Evolutionary conservation across 177 flowering plant species (phyloP).

Genomic region (Telopea speciosissima): DNA sequence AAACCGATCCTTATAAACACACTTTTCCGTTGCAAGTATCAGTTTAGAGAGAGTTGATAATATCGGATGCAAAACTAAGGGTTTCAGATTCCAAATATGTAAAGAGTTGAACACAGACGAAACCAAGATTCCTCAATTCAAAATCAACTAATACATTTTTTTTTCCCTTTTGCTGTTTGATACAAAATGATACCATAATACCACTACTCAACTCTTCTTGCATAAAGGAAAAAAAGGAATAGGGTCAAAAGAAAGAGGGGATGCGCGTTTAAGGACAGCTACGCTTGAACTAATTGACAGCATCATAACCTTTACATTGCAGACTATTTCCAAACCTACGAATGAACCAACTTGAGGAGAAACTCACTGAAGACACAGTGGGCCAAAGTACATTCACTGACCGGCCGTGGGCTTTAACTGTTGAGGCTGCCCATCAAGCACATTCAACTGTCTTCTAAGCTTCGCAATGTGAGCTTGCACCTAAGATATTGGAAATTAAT

Average conservation of each 20-base stretch:
- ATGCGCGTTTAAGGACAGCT: neutral
- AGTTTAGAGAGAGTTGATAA: neutral
- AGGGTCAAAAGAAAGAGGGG: neutral
- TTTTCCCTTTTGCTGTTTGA: neutral
- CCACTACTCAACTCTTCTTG: neutral
- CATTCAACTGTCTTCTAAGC: slow-evolving; percentile 33
- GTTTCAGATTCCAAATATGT: neutral
- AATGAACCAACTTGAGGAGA: neutral
- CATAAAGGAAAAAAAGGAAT: neutral
- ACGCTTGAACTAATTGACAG: neutral
- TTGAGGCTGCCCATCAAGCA: slow-evolving; percentile 29
- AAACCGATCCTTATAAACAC: no score
- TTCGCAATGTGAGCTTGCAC: slow-evolving; percentile 41
- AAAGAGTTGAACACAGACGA: neutral
- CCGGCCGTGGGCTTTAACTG: slow-evolving; percentile 22
- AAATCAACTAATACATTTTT: neutral
- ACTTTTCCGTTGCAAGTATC: neutral
- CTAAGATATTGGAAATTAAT: slow-evolving; percentile 18
- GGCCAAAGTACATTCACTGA: slow-evolving; percentile 14
- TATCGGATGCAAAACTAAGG: neutral
- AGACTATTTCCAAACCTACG: neutral
- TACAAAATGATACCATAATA: neutral
- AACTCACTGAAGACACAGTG: neutral
- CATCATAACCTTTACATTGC: neutral
- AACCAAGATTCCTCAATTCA: neutral